phyloP scores from a whole-genome alignment of 2,329 filamentous ascomycete genomes.

The Clarireedia monteithiana region DNA sequence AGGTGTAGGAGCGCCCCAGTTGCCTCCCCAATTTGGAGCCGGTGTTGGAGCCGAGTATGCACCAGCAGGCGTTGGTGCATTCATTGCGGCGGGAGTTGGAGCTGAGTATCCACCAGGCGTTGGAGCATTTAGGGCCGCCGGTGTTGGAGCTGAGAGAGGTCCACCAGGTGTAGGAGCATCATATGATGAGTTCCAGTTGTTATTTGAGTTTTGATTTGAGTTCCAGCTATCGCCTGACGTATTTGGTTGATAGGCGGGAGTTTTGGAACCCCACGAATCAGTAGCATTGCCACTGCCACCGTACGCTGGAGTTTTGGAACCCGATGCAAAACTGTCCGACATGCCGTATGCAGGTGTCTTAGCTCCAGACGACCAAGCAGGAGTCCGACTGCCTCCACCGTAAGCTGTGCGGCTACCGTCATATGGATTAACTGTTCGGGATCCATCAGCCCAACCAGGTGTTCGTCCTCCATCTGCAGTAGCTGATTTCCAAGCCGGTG shows the following conservation, averaged over 20 bases:
- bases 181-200: constrained; percentile 39
- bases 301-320: constrained; percentile 73
- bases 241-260: constrained; percentile 60
- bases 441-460: constrained; percentile 63
- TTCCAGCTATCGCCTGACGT: constrained; percentile 48
- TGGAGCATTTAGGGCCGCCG: constrained; percentile 57
- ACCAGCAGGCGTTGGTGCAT: constrained; percentile 41
- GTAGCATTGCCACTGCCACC: constrained; percentile 44
- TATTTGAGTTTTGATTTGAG: constrained; percentile 24
- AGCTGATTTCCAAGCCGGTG: constrained; percentile 57
- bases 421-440: constrained; percentile 55
- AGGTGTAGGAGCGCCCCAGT: constrained; percentile 38
- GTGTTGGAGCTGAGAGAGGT: constrained; percentile 52
- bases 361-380: constrained; percentile 70
- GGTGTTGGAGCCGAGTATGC: constrained; percentile 55
- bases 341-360: constrained; percentile 55
- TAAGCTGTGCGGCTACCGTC: constrained; percentile 66
- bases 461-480: constrained; percentile 46
- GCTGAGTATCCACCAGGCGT: constrained; percentile 56
- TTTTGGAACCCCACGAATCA: constrained; percentile 58
- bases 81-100: constrained; percentile 40
- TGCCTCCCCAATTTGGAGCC: constrained; percentile 47
- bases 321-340: constrained; percentile 53
- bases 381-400: constrained; percentile 63
- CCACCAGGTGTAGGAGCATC: constrained; percentile 64